phyloP scores from a whole-genome alignment of 2,329 filamentous ascomycete genomes.

The Phyllosticta ampelicida region DNA sequence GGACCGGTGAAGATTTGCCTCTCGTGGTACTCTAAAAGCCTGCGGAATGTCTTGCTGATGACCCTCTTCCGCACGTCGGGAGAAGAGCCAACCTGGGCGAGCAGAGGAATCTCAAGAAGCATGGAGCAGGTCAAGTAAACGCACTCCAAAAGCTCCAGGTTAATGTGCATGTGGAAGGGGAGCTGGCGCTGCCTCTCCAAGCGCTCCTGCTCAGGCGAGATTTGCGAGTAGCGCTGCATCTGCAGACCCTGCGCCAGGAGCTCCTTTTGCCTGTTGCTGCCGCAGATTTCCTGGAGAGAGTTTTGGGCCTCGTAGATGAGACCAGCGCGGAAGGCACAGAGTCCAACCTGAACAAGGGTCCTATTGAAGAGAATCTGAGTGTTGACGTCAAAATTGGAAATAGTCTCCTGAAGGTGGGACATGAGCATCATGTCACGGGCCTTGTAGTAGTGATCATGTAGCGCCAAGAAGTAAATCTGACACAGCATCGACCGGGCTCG shows the following conservation, averaged over 20 bases:
- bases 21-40: slow-evolving; percentile 99
- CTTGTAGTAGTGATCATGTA: slow-evolving; percentile 97
- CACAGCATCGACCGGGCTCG: slow-evolving; percentile 94
- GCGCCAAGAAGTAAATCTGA: slow-evolving; percentile 95
- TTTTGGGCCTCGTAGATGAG: slow-evolving; percentile 97
- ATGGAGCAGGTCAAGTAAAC: slow-evolving; percentile 99
- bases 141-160: slow-evolving; percentile 93
- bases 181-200: slow-evolving; percentile 94
- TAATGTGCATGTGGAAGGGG: slow-evolving; percentile 99
- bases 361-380: slow-evolving; percentile 99
- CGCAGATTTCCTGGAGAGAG: slow-evolving; percentile 95
- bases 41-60: slow-evolving; percentile 98
- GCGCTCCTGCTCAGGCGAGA: slow-evolving; percentile 94
- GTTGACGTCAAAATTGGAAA: slow-evolving; percentile 90
- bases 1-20: slow-evolving; percentile 98
- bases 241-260: slow-evolving; percentile 95
- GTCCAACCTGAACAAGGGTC: slow-evolving; percentile 91
- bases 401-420: slow-evolving; percentile 97
- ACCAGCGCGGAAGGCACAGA: slow-evolving; percentile 95
- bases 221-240: slow-evolving; percentile 92
- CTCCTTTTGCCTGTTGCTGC: slow-evolving; percentile 95
- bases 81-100: slow-evolving; percentile 92
- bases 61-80: slow-evolving; percentile 95
- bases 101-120: slow-evolving; percentile 93
- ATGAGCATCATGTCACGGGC: slow-evolving; percentile 99